phyloP scores from a whole-genome alignment of 2,329 filamentous ascomycete genomes.

The Thelonectria blattea region DNA sequence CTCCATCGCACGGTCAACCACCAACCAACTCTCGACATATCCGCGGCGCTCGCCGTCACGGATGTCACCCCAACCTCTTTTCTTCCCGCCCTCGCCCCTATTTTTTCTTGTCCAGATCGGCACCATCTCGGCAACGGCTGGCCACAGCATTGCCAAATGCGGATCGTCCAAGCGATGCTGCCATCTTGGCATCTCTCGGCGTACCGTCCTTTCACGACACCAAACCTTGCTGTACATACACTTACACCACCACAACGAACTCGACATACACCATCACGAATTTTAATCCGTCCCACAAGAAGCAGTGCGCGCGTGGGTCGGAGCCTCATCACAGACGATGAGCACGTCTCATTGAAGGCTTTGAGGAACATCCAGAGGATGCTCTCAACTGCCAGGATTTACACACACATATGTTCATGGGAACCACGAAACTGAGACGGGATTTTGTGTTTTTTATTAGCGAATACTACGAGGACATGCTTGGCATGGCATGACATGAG shows the following conservation, averaged over 20 bases:
- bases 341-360: neutral
- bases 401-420: neutral
- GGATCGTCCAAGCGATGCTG: neutral
- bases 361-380: neutral
- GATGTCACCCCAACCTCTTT: constrained; percentile 12
- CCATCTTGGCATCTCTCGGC: neutral
- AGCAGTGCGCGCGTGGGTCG: constrained; percentile 34
- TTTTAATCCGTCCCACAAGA: constrained; percentile 27
- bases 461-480: constrained; percentile 2
- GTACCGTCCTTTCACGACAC: constrained; percentile 2
- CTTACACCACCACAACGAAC: constrained; percentile 12
- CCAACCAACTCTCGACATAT: constrained; percentile 2
- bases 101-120: neutral
- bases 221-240: neutral
- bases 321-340: constrained; percentile 12
- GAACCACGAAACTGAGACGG: constrained; percentile 10
- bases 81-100: neutral
- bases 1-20: constrained; percentile 9
- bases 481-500: constrained; percentile 6
- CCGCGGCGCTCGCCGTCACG: constrained; percentile 2
- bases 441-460: constrained; percentile 4
- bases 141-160: constrained; percentile 1
- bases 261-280: constrained; percentile 16
- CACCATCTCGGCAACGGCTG: constrained; percentile 17
- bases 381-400: constrained; percentile 6